Base-by-base conservation (phyloP, 2,329 filamentous ascomycete genomes). In the Setomelanomma holmii region DNA sequence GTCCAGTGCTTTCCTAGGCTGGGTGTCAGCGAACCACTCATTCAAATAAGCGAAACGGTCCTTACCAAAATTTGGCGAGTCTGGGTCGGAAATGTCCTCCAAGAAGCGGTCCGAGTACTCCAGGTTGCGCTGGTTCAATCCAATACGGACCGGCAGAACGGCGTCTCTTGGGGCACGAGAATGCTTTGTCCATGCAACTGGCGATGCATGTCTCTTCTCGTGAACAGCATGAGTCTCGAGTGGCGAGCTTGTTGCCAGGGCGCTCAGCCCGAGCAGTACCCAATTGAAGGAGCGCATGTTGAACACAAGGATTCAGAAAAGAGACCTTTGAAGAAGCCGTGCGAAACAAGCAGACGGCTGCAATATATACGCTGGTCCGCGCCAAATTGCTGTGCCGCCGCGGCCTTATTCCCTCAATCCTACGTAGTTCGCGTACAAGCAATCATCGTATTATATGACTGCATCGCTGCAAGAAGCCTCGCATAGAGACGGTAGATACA, bases 1-100 rank as follows among this genome's bases (percentile, higher is more conserved):
- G 51, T 56, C 55, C 55, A 63, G 33, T 59, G 51, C 41, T 56
- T 55, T 17, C 55, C 55, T 55, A 12, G 23, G 4, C 20, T 27
- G 4, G 21, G 14, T 5, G 8, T 50, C 4, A 43, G 6, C 23
- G 11, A 14, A 2, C 12, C 22, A 33, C 6, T n/a, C 12, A 4
- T 30, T 4, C 17, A 19, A 36, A 10, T 23, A 10, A 24, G 10
- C 2, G 5, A 3, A 30, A 14, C 7, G 1, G 16, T 17, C 1
- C 21, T 21, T 45, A 58, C 59, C 56, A 23, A 58, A 62, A 12
- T 60, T 62, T 4, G 49, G 49, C 10, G 59, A 62, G 19, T 60
- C 56, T 30, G 56, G 59, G 40, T 62, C 51, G 5, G 56, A 57
- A 33, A 62, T 57, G 17, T 62, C 59, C 1, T 51, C 45, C 4